Percentiles rank a stretch among this genome's conserved stretches.
Conservation (phyloP, 1,284 basidiomycete genomes). For the Pseudozyma sp. region DNA sequence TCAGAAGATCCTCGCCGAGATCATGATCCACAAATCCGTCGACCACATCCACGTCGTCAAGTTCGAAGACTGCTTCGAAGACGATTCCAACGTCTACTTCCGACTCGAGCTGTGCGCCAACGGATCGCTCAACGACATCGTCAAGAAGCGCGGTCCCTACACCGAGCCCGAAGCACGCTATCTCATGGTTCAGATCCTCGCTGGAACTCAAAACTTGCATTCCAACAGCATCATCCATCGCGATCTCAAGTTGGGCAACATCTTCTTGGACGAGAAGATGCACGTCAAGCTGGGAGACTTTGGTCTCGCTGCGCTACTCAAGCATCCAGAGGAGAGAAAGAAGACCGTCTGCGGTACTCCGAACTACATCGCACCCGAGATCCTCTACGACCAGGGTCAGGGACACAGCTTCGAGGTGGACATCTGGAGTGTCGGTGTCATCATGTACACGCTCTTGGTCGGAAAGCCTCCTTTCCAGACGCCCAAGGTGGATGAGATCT, state of each 20-base stretch:
- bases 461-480: constrained; percentile 98
- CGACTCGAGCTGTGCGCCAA: constrained; percentile 90
- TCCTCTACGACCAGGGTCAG: constrained; percentile 92
- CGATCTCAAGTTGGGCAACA: constrained; percentile 84
- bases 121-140: constrained; percentile 86
- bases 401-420: constrained; percentile 99
- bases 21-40: constrained; percentile 94
- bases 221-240: constrained; percentile 80
- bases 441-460: constrained; percentile 88
- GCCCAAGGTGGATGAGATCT: constrained; percentile 78
- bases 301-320: constrained; percentile 94
- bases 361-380: constrained; percentile 98
- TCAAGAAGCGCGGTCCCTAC: constrained; percentile 86
- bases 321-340: constrained; percentile 94
- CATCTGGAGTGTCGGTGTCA: constrained; percentile 97
- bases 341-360: constrained; percentile 99
- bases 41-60: constrained; percentile 91
- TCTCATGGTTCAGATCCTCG: constrained; percentile 92
- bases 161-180: constrained; percentile 92
- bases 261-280: constrained; percentile 92
- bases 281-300: constrained; percentile 98
- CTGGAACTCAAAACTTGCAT: constrained; percentile 97
- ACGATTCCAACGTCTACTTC: constrained; percentile 96
- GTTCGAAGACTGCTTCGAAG: constrained; percentile 96
- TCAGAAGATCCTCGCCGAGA: constrained; percentile 89